Evolutionary conservation across 2,329 filamentous ascomycete species (phyloP).

Genomic region (Aphanoascus verrucosus): DNA sequence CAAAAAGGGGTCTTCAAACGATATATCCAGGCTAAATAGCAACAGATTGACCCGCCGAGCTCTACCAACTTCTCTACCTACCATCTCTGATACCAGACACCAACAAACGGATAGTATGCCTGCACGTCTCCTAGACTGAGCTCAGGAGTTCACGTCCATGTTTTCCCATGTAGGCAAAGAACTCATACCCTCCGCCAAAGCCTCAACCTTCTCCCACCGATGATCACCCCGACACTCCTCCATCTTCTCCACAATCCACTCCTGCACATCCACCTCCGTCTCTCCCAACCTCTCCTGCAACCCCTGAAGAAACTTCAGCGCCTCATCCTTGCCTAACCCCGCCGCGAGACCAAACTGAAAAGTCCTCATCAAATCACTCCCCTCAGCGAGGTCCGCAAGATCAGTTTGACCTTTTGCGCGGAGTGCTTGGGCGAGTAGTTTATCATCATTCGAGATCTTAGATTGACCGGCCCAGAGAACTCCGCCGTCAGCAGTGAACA

Average conservation of each 20-base stretch:
- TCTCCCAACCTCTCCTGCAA: background rate
- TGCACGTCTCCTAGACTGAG: too few relatives aligned
- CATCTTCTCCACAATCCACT: background rate
- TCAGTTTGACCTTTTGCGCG: conserved; percentile 29
- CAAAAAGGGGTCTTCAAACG: too few relatives aligned
- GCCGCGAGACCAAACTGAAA: background rate
- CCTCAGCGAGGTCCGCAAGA: conserved; percentile 22
- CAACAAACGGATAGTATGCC: too few relatives aligned
- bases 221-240: background rate
- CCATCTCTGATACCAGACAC: too few relatives aligned
- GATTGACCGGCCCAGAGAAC: conserved; percentile 34
- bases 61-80: too few relatives aligned
- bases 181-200: background rate
- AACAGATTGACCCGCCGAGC: too few relatives aligned
- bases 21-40: too few relatives aligned
- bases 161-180: too few relatives aligned
- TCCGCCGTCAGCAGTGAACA: conserved; percentile 32
- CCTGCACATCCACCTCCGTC: background rate
- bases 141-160: too few relatives aligned
- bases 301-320: background rate
- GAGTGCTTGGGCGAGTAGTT: conserved; percentile 26
- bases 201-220: background rate
- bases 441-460: conserved; percentile 31
- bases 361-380: conserved; percentile 27
- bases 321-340: background rate